A percentile compares a stretch with the other conserved stretches of the same genome.
These are phyloP conservation scores for Akebia trifoliata DNA, from an alignment of 164 flowering plant genomes.

Conservation along the genomic window DNA sequence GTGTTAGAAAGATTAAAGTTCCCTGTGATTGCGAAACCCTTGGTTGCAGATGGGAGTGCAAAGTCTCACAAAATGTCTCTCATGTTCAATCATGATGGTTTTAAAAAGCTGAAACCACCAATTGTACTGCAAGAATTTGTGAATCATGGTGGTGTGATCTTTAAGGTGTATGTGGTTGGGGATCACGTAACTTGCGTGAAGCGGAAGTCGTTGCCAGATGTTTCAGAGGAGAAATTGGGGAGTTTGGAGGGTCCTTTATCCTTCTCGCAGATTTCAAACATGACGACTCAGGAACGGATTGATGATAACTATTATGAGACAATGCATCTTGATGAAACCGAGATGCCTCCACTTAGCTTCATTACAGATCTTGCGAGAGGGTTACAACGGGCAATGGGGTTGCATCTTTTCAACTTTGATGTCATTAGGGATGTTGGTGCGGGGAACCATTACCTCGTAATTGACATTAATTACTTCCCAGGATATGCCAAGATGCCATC, in stretches of 20 bases:
- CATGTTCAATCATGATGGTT: slow-evolving; percentile 48
- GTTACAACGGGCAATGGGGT: slow-evolving; percentile 37
- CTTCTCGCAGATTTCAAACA: slow-evolving; percentile 75
- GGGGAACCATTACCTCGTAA: slow-evolving; percentile 61
- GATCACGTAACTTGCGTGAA: slow-evolving; percentile 66
- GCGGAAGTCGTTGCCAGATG: slow-evolving; percentile 73
- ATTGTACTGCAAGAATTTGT: slow-evolving; percentile 80
- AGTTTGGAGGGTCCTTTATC: slow-evolving; percentile 42
- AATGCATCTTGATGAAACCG: slow-evolving; percentile 48
- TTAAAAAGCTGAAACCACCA: slow-evolving; percentile 54
- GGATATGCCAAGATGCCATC: slow-evolving; percentile 83
- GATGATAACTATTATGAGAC: slow-evolving; percentile 38
- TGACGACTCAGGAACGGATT: slow-evolving; percentile 30
- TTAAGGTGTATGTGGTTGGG: slow-evolving; percentile 83
- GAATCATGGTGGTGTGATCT: slow-evolving; percentile 85
- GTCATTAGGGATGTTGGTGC: slow-evolving; percentile 61
- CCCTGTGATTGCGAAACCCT: slow-evolving; percentile 81
- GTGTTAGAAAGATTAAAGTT: slow-evolving; percentile 41
- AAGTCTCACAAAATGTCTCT: slow-evolving; percentile 80
- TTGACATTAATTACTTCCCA: slow-evolving; percentile 83
- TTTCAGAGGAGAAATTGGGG: slow-evolving; percentile 53
- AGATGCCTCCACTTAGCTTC: slow-evolving; percentile 63
- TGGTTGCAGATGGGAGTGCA: slow-evolving; percentile 82
- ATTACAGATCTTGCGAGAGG: slow-evolving; percentile 51
- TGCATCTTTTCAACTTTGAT: slow-evolving; percentile 77